A percentile compares a stretch with the other conserved stretches of the same genome.
phyloP scores from a whole-genome alignment of 1,284 basidiomycete species.

The Apiotrichum gamsii region DNA sequence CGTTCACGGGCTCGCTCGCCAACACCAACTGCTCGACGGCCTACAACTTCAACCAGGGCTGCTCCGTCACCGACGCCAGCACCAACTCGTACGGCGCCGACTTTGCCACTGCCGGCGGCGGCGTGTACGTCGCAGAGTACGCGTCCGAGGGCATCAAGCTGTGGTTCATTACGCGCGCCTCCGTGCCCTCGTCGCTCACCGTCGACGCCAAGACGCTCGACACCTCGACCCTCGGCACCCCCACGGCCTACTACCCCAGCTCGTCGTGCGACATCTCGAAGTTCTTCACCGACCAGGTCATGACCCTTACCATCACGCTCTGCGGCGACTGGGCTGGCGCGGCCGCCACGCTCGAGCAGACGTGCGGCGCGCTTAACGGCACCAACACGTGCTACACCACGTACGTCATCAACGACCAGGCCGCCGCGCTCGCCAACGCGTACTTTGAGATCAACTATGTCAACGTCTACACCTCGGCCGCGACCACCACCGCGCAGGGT shows the following conservation, averaged over 20 bases:
- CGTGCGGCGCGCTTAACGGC: conserved; percentile 51
- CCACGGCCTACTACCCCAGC: conserved; percentile 62
- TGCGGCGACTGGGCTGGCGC: conserved; percentile 58
- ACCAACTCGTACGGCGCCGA: conserved; percentile 57
- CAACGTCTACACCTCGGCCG: conserved; percentile 44
- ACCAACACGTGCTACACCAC: conserved; percentile 54
- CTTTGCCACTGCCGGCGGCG: conserved; percentile 61
- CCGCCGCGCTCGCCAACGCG: conserved; percentile 56
- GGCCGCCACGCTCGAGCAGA: conserved; percentile 55
- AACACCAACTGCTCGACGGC: conserved; percentile 35
- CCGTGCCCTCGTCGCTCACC: conserved; percentile 56
- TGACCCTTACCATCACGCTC: conserved; percentile 70
- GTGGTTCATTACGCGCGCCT: conserved; percentile 66
- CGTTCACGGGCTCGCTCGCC: conserved; percentile 6
- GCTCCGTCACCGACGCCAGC: conserved; percentile 55
- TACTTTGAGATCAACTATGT: conserved; percentile 68
- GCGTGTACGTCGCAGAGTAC: conserved; percentile 66
- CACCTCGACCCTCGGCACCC: conserved; percentile 59
- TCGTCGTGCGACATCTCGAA: conserved; percentile 56
- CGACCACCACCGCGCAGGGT: not conserved
- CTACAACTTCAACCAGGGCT: conserved; percentile 55
- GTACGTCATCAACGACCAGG: conserved; percentile 58
- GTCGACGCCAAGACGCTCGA: conserved; percentile 56
- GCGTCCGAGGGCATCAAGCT: conserved; percentile 54
- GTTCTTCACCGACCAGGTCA: conserved; percentile 60